Conservation (phyloP, 768 basidiomycete genomes). For the Favolaschia claudopus region DNA sequence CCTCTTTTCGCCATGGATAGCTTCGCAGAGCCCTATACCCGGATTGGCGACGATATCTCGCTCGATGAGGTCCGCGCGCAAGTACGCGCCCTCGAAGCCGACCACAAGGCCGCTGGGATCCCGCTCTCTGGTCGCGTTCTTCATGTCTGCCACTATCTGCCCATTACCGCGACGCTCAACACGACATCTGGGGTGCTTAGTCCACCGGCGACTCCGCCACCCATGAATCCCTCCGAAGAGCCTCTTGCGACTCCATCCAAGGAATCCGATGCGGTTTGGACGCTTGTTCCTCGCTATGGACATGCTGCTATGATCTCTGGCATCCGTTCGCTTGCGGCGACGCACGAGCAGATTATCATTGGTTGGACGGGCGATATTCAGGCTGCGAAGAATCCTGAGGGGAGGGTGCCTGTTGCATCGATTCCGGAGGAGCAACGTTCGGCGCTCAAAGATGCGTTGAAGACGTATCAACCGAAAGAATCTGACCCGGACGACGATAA, state of each 20-base stretch:
- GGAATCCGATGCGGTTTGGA: slow-evolving; percentile 60
- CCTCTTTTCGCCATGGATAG: slow-evolving; percentile 60
- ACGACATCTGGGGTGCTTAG: slow-evolving; percentile 60
- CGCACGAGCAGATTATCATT: slow-evolving; percentile 90
- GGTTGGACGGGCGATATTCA: slow-evolving; percentile 95
- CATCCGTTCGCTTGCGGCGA: slow-evolving; percentile 81
- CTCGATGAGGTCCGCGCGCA: slow-evolving; percentile 78
- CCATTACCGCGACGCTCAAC: slow-evolving; percentile 72
- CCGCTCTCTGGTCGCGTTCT: slow-evolving; percentile 88
- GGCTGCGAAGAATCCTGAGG: slow-evolving; percentile 51
- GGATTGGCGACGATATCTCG: slow-evolving; percentile 69
- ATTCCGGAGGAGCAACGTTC: slow-evolving; percentile 70
- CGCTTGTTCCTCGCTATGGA: slow-evolving; percentile 79
- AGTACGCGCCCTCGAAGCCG: slow-evolving; percentile 74
- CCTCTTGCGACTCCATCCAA: slow-evolving; percentile 43
- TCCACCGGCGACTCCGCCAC: slow-evolving; percentile 85
- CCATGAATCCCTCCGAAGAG: slow-evolving; percentile 60
- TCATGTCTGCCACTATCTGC: slow-evolving; percentile 92
- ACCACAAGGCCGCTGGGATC: slow-evolving; percentile 73
- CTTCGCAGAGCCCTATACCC: slow-evolving; percentile 75
- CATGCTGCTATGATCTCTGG: slow-evolving; percentile 97
- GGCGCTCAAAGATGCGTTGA: slow-evolving; percentile 71
- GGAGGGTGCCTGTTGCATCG: slow-evolving; percentile 55
- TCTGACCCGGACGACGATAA: slow-evolving; percentile 61
- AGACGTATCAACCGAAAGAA: slow-evolving; percentile 65